These are phyloP conservation scores for Leccinum broughii DNA, from an alignment of 768 basidiomycete species.

Conservation along the genomic window DNA sequence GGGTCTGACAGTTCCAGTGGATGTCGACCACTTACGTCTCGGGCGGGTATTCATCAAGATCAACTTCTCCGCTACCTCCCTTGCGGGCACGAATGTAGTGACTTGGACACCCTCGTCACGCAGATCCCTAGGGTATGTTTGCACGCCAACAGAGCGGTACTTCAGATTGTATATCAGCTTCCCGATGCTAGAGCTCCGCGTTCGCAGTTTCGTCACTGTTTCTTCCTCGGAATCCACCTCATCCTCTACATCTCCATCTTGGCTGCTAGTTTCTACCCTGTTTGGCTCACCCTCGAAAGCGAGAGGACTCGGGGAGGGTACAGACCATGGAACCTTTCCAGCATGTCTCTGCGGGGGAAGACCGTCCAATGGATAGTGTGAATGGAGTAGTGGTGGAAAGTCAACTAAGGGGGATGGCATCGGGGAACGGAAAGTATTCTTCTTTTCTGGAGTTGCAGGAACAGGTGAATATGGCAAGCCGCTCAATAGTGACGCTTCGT, in stretches of 20 bases:
- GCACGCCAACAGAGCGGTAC: constrained; percentile 69
- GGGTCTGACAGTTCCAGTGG: constrained; percentile 7
- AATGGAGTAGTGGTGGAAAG: constrained; percentile 59
- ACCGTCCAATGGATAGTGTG: constrained; percentile 83
- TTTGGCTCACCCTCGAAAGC: constrained; percentile 32
- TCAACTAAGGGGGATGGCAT: constrained; percentile 41
- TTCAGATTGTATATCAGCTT: constrained; percentile 30
- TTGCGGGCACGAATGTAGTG: constrained; percentile 21
- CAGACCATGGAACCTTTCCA: constrained; percentile 54
- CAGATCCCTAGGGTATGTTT: constrained; percentile 60
- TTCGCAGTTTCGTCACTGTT: constrained; percentile 33
- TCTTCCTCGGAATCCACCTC: constrained; percentile 60
- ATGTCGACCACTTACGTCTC: constrained; percentile 22
- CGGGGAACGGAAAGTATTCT: constrained; percentile 20
- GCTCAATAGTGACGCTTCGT: constrained; percentile 52
- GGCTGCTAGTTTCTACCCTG: constrained; percentile 64
- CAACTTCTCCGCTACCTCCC: constrained; percentile 25
- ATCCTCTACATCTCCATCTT: constrained; percentile 82
- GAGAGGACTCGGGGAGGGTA: constrained; percentile 39
- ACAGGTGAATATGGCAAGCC: constrained; percentile 35
- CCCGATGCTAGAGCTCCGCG: constrained; percentile 34
- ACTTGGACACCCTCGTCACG: constrained; percentile 64
- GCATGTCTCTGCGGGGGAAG: constrained; percentile 82
- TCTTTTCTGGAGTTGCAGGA: constrained; percentile 31
- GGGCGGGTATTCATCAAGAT: constrained; percentile 21